Evolutionary conservation across 2,329 filamentous ascomycete genomes (phyloP).

Genomic region (Fusarium temperatum): DNA sequence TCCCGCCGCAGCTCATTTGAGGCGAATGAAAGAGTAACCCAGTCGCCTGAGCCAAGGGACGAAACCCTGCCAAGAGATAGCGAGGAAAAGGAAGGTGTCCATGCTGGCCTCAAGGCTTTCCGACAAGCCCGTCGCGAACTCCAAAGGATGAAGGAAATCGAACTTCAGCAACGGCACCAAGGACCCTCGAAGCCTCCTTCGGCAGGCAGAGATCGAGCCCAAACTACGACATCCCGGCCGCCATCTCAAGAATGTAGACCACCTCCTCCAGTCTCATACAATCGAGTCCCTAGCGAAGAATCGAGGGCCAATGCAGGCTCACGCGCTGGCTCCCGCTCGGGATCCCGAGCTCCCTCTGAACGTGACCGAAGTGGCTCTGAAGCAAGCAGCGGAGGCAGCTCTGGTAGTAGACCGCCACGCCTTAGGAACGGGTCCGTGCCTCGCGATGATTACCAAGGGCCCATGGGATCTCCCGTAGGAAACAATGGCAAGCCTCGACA

Average conservation of each 20-base stretch:
- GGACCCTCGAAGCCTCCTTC: constrained; percentile 10
- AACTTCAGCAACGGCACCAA: constrained; percentile 56
- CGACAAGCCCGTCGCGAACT: constrained; percentile 66
- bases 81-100: constrained; percentile 51
- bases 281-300: constrained; percentile 57
- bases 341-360: constrained; percentile 51
- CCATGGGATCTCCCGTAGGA: constrained; percentile 31
- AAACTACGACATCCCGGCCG: constrained; percentile 41
- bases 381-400: constrained; percentile 56
- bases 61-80: constrained; percentile 38
- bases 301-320: constrained; percentile 42
- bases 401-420: constrained; percentile 52
- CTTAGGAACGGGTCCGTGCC: constrained; percentile 51
- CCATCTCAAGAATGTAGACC: constrained; percentile 56
- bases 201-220: constrained; percentile 31
- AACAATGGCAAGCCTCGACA: constrained; percentile 43
- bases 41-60: constrained; percentile 27
- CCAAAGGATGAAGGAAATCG: constrained; percentile 64
- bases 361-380: constrained; percentile 66
- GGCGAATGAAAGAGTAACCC: constrained; percentile 17
- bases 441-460: constrained; percentile 49
- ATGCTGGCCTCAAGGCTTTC: constrained; percentile 65
- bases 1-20: constrained; percentile 48
- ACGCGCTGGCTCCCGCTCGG: constrained; percentile 32
- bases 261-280: constrained; percentile 55